A percentile compares a stretch with the other conserved stretches of the same genome.
Evolutionary conservation across 768 basidiomycete species (phyloP).

Genomic region (Pleurotus ostreatus): DNA sequence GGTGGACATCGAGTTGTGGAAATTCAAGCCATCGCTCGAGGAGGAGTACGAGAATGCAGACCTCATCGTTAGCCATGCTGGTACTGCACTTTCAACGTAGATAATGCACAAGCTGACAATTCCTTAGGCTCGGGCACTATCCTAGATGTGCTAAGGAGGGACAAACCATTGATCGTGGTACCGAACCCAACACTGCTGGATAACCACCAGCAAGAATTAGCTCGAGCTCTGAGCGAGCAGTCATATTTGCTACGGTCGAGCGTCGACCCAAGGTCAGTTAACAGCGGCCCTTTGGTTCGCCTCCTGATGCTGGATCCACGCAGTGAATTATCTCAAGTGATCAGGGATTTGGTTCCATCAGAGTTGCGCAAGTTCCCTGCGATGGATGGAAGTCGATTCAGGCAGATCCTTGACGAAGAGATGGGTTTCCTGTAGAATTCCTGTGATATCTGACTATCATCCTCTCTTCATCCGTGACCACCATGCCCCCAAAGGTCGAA

Average conservation of each 20-base stretch:
- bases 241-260: constrained; percentile 56
- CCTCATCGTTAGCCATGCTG: constrained; percentile 91
- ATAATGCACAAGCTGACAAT: not conserved
- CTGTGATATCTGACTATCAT: constrained; percentile 11
- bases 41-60: constrained; percentile 63
- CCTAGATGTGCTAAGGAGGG: constrained; percentile 74
- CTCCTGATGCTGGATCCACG: not conserved
- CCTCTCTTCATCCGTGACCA: not conserved
- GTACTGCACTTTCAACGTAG: constrained; percentile 31
- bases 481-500: constrained; percentile 34
- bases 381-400: constrained; percentile 66
- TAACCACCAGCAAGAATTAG: constrained; percentile 92
- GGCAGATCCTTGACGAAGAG: constrained; percentile 65
- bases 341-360: constrained; percentile 43
- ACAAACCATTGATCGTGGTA: constrained; percentile 79
- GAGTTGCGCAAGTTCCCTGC: constrained; percentile 57
- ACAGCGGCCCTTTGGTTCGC: not conserved
- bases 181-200: constrained; percentile 88
- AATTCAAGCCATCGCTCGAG: constrained; percentile 70
- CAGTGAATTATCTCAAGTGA: constrained; percentile 54
- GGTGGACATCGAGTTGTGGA: constrained; percentile 61
- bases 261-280: constrained; percentile 45
- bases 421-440: constrained; percentile 58
- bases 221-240: constrained; percentile 55
- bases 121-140: constrained; percentile 88